A percentile compares a stretch with the other conserved stretches of the same genome.
Evolutionary conservation across 2,329 filamentous ascomycete genomes (phyloP).

Genomic region (Grosmannia serpens): DNA sequence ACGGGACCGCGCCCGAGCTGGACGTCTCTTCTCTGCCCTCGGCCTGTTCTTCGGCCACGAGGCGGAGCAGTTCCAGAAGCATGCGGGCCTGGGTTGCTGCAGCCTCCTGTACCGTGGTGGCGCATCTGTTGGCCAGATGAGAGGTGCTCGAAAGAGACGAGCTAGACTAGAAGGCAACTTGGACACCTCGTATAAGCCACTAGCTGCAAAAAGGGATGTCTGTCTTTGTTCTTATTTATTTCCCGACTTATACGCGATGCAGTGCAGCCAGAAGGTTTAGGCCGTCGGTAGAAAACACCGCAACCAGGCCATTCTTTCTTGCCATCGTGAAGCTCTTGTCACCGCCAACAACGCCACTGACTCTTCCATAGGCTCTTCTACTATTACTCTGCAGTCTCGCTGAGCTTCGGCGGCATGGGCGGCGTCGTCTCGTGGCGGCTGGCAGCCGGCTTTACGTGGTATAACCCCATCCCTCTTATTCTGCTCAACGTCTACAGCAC

Average conservation of each 20-base stretch:
- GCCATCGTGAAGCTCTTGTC: too few relatives aligned
- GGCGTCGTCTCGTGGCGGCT: neutral
- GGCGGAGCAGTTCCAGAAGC: neutral
- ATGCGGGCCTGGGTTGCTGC: neutral
- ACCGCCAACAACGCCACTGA: neutral
- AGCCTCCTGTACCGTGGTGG: neutral
- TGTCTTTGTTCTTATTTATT: neutral
- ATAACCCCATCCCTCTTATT: neutral
- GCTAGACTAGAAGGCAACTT: neutral
- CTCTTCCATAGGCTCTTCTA: slow-evolving; percentile 1
- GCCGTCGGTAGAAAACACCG: neutral
- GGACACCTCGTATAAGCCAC: neutral
- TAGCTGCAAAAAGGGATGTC: neutral
- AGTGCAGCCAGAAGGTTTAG: neutral
- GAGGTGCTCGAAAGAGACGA: neutral
- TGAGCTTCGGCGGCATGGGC: neutral
- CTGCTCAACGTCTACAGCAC: slow-evolving; percentile 1
- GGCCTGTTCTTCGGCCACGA: neutral
- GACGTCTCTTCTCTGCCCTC: neutral
- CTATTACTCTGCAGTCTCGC: slow-evolving; percentile 4
- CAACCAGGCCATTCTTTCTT: neutral
- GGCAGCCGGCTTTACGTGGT: neutral
- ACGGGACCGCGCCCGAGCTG: neutral
- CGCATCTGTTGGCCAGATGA: neutral
- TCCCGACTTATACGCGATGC: neutral